Evolutionary conservation across 139 green algal genomes (phyloP).

Genomic region (Tetratostichococcus sp.): DNA sequence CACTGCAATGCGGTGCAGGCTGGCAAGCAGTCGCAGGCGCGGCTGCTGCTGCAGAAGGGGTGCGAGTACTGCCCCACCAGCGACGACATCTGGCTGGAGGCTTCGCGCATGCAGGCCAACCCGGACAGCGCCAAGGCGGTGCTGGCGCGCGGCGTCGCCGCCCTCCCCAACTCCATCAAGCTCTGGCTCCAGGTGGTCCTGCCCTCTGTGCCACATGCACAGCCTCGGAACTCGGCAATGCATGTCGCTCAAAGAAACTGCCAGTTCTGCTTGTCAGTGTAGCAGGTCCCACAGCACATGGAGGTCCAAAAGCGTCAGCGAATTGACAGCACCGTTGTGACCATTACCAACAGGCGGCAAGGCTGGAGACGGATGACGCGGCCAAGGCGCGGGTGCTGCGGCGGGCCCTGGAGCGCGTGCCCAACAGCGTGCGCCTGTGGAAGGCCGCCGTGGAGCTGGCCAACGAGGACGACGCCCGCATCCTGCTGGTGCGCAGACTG

Average conservation of each 20-base stretch:
- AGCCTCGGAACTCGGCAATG: too few species aligned
- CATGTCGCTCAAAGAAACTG: too few species aligned
- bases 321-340: too few species aligned
- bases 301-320: too few species aligned
- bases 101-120: conserved; percentile 72
- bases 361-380: conserved; percentile 68
- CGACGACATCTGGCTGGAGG: conserved; percentile 98
- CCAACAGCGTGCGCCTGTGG: conserved; percentile 88
- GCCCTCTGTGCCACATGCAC: too few species aligned
- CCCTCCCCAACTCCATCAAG: conserved; percentile 74
- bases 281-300: too few species aligned
- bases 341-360: conserved; percentile 39
- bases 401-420: conserved; percentile 85
- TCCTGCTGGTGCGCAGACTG: conserved; percentile 34
- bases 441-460: conserved; percentile 94
- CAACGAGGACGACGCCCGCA: conserved; percentile 81
- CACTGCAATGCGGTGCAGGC: too few species aligned
- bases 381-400: conserved; percentile 87
- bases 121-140: conserved; percentile 77
- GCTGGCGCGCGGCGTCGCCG: conserved; percentile 81
- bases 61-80: conserved; percentile 89
- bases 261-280: too few species aligned
- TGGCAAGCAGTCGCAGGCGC: conserved; percentile 55
- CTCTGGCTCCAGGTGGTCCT: conserved; percentile 89
- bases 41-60: conserved; percentile 67